Base-by-base conservation (phyloP, 1,139 yeast species). In the Zygoascus sp. region DNA sequence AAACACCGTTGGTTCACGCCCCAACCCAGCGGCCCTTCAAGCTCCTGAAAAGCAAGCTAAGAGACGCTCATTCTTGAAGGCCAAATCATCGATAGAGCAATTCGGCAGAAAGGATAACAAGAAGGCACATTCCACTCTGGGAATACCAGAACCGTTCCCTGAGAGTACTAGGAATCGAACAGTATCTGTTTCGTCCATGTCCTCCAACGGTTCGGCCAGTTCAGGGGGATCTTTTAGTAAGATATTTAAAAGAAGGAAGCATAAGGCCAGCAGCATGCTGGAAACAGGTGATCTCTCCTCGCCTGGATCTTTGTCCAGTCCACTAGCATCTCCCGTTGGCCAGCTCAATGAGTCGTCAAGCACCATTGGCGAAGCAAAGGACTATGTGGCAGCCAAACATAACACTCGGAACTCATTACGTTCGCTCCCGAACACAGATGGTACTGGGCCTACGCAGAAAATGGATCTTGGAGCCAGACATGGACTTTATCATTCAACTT, bases 61-160 rank as follows among this genome's bases (percentile, higher is more conserved):
- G 45, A 44, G 62, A n/a, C 50, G 63, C 17, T 60, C 65, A 15
- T 48, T 60, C n/a, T 40, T 61, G 17, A 54, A 55, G 22, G 54
- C 64, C 19, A 61, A 59, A 46, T 58, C 63, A 7, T 61, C 66
- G 1, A 58, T 60, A 19, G 66, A 62, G 42, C 57, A 56, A 42
- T 48, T 50, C 48, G 34, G 37, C 44, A 20, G 47, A 46, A 41
- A 49, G 45, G 48, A 45, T 40, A 32, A 38, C 16, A 28, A 34
- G n/a, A 35, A 35, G 16, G 5, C 25, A n/a, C n/a, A n/a, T 20
- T n/a, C 39, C 11, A n/a, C 16, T 9, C 21, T 32, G 17, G 27
- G 27, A 5, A 9, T 35, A n/a, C 25, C 16, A 6, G 39, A 35
- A 20, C 20, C 39, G 4, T 10, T 35, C 11, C 40, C 36, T 13